Evolutionary conservation across 2,329 filamentous ascomycete genomes (phyloP).

Genomic region (Trichoderma sp.): DNA sequence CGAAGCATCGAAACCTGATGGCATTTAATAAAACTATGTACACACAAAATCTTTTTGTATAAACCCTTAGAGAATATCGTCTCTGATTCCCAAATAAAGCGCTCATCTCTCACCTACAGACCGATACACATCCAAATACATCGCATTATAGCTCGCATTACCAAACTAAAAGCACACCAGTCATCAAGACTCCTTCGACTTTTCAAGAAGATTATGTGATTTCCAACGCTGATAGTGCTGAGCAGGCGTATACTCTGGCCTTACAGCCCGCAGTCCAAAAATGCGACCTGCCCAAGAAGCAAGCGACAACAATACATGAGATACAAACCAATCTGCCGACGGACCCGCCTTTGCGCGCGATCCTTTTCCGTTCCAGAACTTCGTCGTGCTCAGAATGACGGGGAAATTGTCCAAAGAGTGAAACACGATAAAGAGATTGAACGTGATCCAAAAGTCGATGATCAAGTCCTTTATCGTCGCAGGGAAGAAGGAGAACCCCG

Average conservation of each 20-base stretch:
- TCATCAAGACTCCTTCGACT: not conserved
- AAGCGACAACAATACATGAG: slow-evolving; percentile 20
- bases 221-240: slow-evolving; percentile 15
- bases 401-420: slow-evolving; percentile 34
- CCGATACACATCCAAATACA: not conserved
- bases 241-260: slow-evolving; percentile 19
- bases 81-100: not conserved
- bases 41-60: not conserved
- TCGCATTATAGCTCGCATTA: not conserved
- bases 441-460: slow-evolving; percentile 32
- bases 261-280: slow-evolving; percentile 20
- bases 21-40: not conserved
- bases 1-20: not conserved
- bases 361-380: not conserved
- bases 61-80: not conserved
- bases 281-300: slow-evolving; percentile 21
- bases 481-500: slow-evolving; percentile 15
- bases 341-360: not conserved
- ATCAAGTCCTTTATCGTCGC: slow-evolving; percentile 23
- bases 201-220: not conserved
- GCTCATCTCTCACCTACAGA: not conserved
- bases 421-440: slow-evolving; percentile 36
- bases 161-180: not conserved
- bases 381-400: slow-evolving; percentile 28
- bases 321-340: slow-evolving; percentile 19